Evolutionary conservation across 257 asterid genomes (phyloP).

Genomic region (Henckelia pumila): DNA sequence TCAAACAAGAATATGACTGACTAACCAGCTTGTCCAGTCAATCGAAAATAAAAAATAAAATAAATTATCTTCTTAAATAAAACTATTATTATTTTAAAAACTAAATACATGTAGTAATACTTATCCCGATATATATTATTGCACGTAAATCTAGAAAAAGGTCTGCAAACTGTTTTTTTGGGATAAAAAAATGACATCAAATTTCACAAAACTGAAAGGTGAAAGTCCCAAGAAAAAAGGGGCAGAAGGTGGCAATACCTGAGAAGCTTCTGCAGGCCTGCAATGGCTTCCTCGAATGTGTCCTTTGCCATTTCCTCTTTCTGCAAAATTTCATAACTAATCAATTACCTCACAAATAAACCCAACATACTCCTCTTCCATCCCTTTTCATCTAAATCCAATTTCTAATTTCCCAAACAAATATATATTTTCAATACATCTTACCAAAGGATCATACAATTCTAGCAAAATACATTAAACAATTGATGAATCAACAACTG

Average conservation of each 20-base stretch:
- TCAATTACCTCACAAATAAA: background rate
- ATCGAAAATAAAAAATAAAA: too few relatives aligned
- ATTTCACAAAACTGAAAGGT: background rate
- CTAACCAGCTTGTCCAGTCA: background rate
- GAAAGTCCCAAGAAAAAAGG: conserved; percentile 27
- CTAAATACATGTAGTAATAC: too few relatives aligned
- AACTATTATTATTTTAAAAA: too few relatives aligned
- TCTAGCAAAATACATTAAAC: too few relatives aligned
- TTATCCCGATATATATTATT: too few relatives aligned
- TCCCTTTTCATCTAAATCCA: background rate
- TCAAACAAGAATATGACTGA: background rate
- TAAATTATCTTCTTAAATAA: background rate
- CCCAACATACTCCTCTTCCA: too few relatives aligned
- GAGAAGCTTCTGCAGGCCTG: conserved; percentile 70
- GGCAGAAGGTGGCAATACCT: conserved; percentile 40
- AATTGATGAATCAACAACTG: background rate
- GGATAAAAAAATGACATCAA: too few relatives aligned
- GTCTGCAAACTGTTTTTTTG: too few relatives aligned
- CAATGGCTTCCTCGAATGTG: conserved; percentile 71
- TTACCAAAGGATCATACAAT: background rate
- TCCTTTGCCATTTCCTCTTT: conserved; percentile 54
- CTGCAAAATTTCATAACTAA: conserved; percentile 35
- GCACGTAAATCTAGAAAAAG: too few relatives aligned
- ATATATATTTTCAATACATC: too few relatives aligned
- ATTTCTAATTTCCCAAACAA: background rate